A percentile compares a stretch with the other conserved stretches of the same genome.
phyloP scores from a whole-genome alignment of 805 yeast species.

The Peterozyma toletana region DNA sequence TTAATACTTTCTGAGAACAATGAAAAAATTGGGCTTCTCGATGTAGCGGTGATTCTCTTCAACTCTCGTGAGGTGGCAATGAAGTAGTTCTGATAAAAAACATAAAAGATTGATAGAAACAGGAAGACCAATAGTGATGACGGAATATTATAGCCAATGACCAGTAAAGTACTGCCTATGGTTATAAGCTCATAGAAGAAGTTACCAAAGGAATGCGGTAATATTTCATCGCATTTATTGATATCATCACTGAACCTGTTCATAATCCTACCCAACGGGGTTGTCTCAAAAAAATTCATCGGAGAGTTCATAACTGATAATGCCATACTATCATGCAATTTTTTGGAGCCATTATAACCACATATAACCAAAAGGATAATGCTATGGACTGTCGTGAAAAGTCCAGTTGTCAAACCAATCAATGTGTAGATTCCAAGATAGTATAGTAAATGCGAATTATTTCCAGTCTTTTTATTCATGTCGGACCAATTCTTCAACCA shows the following conservation, averaged over 20 bases:
- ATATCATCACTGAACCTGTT: constrained; percentile 60
- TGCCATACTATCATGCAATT: constrained; percentile 53
- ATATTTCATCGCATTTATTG: constrained; percentile 43
- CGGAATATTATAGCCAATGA: constrained; percentile 51
- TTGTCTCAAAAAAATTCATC: constrained; percentile 62
- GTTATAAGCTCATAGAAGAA: constrained; percentile 38
- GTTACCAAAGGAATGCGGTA: constrained; percentile 45
- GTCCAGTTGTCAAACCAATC: background rate
- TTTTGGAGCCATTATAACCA: constrained; percentile 48
- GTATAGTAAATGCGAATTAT: constrained; percentile 50
- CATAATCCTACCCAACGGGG: constrained; percentile 36
- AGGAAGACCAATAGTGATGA: constrained; percentile 39
- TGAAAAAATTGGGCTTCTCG: constrained; percentile 74
- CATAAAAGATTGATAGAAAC: constrained; percentile 46
- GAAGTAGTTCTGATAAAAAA: constrained; percentile 66
- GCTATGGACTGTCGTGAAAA: background rate
- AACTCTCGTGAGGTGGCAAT: constrained; percentile 69
- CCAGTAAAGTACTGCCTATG: constrained; percentile 40
- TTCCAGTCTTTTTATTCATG: constrained; percentile 51
- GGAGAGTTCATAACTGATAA: constrained; percentile 47
- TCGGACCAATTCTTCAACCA: constrained; percentile 94
- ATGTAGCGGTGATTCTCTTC: constrained; percentile 61
- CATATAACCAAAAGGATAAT: constrained; percentile 18
- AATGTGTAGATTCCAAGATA: constrained; percentile 43
- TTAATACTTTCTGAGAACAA: constrained; percentile 75